phyloP scores from a whole-genome alignment of 208 protist genomes.

The Lotmaria passim region DNA sequence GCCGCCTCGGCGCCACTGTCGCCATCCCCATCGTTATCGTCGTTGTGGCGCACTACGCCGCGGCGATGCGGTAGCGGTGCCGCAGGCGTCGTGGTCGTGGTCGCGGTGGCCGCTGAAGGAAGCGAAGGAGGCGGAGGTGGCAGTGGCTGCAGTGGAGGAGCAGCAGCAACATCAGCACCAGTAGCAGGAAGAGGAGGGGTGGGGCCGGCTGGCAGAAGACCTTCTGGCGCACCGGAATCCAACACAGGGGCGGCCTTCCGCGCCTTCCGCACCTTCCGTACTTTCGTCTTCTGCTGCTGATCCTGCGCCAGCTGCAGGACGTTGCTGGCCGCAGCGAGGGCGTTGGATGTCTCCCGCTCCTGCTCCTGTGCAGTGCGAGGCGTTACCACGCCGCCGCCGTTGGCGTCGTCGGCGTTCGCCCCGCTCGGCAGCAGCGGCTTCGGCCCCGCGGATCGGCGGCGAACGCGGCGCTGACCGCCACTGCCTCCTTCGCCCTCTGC shows the following conservation, averaged over 20 bases:
- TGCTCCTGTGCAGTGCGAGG: constrained; percentile 22
- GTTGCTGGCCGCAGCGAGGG: constrained; percentile 23
- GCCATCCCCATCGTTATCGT: background rate
- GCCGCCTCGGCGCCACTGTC: background rate
- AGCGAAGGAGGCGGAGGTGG: no score
- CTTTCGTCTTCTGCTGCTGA: constrained; percentile 29
- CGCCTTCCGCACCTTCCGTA: constrained; percentile 19
- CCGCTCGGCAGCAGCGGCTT: background rate
- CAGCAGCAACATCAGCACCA: constrained; percentile 2
- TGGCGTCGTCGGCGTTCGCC: background rate
- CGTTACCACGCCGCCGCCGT: constrained; percentile 10
- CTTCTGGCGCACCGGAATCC: background rate
- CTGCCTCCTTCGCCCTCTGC: background rate
- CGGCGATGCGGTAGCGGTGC: no score
- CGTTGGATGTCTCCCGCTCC: constrained; percentile 17
- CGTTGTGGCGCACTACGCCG: background rate
- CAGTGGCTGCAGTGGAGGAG: no score
- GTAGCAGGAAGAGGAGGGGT: background rate
- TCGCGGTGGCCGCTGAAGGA: no score
- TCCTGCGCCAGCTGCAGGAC: constrained; percentile 33
- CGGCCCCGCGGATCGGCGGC: background rate
- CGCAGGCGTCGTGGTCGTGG: background rate
- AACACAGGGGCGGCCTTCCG: background rate
- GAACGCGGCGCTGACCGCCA: constrained; percentile 14
- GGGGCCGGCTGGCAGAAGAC: background rate